phyloP scores from a whole-genome alignment of 2,329 filamentous ascomycete genomes.

The Periconia digitata region DNA sequence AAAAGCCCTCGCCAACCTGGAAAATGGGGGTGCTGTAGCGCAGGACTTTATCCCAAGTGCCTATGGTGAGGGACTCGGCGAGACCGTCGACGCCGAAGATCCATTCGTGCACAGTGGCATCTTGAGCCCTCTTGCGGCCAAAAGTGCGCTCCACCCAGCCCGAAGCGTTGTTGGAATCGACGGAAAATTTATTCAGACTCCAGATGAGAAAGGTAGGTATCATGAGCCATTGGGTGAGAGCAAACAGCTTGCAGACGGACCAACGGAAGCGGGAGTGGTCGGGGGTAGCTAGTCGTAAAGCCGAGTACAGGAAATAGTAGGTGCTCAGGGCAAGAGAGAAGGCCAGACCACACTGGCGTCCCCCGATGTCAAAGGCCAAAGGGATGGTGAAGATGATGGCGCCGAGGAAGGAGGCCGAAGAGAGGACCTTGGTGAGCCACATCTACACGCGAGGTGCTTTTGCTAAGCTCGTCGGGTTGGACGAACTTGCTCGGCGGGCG shows the following conservation, averaged over 20 bases:
- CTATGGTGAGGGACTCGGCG: slow-evolving; percentile 76
- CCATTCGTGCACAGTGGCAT: slow-evolving; percentile 76
- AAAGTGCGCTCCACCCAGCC: slow-evolving; percentile 85
- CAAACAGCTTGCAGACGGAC: slow-evolving; percentile 68
- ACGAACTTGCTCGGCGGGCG: slow-evolving; percentile 44
- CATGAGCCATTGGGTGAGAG: slow-evolving; percentile 80
- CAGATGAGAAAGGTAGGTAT: slow-evolving; percentile 88
- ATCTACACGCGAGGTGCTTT: slow-evolving; percentile 56
- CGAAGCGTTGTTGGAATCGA: slow-evolving; percentile 70
- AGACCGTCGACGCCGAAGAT: slow-evolving; percentile 84
- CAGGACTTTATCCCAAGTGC: slow-evolving; percentile 84
- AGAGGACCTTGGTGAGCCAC: slow-evolving; percentile 80
- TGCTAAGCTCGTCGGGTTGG: slow-evolving; percentile 53
- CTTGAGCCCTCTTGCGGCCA: slow-evolving; percentile 62
- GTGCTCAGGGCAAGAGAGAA: slow-evolving; percentile 86
- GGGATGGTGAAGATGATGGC: slow-evolving; percentile 95
- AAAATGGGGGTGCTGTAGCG: slow-evolving; percentile 92
- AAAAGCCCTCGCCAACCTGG: slow-evolving; percentile 94
- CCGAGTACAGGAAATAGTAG: slow-evolving; percentile 89
- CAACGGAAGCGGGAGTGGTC: slow-evolving; percentile 74
- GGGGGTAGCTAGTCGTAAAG: slow-evolving; percentile 78
- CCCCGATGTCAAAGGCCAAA: slow-evolving; percentile 96
- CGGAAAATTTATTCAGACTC: slow-evolving; percentile 92
- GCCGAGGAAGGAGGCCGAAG: slow-evolving; percentile 82
- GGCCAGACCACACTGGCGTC: slow-evolving; percentile 87